Evolutionary conservation across 495 filamentous ascomycete genomes (phyloP).

Genomic region (Neurospora pannonica): DNA sequence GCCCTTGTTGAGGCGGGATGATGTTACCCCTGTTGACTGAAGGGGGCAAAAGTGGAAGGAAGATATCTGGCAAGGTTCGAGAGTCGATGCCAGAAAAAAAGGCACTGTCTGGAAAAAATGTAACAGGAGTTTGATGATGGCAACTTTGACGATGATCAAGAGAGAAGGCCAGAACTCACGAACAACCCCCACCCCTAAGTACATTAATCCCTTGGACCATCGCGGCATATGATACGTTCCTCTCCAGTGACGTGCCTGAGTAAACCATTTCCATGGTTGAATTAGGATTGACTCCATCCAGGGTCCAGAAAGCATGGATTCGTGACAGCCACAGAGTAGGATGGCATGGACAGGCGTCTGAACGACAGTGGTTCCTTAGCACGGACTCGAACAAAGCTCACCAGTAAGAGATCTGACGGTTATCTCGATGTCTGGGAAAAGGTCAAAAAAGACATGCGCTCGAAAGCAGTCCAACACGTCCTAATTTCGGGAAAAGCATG

Average conservation of each 20-base stretch:
- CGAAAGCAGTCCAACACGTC: neutral
- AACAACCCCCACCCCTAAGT: slow-evolving; percentile 23
- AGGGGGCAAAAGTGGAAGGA: neutral
- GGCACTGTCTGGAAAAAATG: neutral
- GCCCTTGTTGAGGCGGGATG: neutral
- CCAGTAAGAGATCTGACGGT: slow-evolving; percentile 27
- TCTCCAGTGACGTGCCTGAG: neutral
- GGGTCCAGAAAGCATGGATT: slow-evolving; percentile 4
- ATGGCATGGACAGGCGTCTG: neutral
- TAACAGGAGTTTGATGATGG: slow-evolving; percentile 3
- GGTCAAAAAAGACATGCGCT: slow-evolving; percentile 11
- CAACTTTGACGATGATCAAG: slow-evolving; percentile 5
- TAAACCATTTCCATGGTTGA: neutral
- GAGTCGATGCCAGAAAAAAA: neutral
- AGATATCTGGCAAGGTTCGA: neutral
- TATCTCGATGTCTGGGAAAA: slow-evolving; percentile 16
- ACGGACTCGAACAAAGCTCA: slow-evolving; percentile 4
- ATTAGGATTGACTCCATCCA: slow-evolving; percentile 11
- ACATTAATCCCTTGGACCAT: slow-evolving; percentile 4
- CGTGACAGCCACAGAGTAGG: slow-evolving; percentile 10
- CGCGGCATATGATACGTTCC: slow-evolving; percentile 2
- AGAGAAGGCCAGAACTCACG: slow-evolving; percentile 8
- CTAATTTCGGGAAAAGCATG: neutral
- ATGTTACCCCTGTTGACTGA: neutral
- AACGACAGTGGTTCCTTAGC: neutral